Evolutionary conservation across 2,329 filamentous ascomycete species (phyloP), one percentile per base, ranked within the genome.

Genomic region (Zymoseptoria passerinii): DNA sequence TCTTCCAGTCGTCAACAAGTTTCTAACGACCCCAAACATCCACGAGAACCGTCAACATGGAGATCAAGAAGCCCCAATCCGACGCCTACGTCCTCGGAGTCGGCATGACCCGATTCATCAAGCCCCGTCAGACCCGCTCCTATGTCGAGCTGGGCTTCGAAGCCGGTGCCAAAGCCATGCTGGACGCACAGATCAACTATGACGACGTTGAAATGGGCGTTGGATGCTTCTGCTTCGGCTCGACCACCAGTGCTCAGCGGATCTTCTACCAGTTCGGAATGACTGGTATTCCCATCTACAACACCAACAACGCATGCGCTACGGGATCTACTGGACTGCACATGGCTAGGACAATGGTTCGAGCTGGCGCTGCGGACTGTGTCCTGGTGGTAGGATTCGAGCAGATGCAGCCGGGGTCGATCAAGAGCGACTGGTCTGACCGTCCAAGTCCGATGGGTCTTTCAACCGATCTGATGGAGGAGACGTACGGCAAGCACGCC

Each of bases 261-360:
- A 92, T 97, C 70, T 96, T 97, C 77, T 97, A 97, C 78, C 92
- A 97, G 77, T 96, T 97, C 74, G 94, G 92, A 78, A 92, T 97
- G 87, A 96, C 92, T 50, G 82, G 88, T 70, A 96, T 97, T 68
- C 92, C 92, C 69, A 90, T 97, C 72, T 92, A 95, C 81, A 97
- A 97, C 71, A 90, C 96, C 71, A 97, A 96, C 83, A 97, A 97
- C 81, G 96, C 96, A 80, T 97, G 92, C 81, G 90, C 89, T 3
- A 97, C 92, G 0, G 94, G 92, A n/a, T 91, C 87, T 4, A 96
- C 92, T 0, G 94, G 92, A 8, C 78, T 97, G 58, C 86, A 86
- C 71, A 87, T 97, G 82, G 94, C 83, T 1, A 81, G 91, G 35
- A 90, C 86, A 55, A 81, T 95, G 72, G 86, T 96, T 67, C 81